Evolutionary conservation across 495 filamentous ascomycete genomes (phyloP), one percentile per base, ranked within the genome.

Genomic region (Patellaria atrata): DNA sequence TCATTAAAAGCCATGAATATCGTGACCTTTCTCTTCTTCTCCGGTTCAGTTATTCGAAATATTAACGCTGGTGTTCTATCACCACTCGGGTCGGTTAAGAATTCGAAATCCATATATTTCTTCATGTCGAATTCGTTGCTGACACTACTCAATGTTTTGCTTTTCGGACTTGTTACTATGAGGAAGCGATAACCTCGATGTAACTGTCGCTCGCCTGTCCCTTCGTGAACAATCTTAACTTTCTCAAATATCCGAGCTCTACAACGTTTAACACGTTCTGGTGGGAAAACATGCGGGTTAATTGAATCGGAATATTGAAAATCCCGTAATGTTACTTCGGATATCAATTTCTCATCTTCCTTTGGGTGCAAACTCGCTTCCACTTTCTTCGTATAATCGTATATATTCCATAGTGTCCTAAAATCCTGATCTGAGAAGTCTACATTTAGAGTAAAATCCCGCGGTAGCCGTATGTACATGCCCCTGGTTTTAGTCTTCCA

Each of bases 121-220:
- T 69, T 65, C 6, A 68, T 59, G 6, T 65, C 62, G 18, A 82
- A 59, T 14, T 66, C 50, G 51, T 84, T 75, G 32, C 69, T 73
- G 25, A 87, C 61, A 29, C 71, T 77, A 48, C 77, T 80, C 10
- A 91, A 57, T 1, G 73, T 75, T 47, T 84, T 83, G 30, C 70
- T 75, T 39, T 70, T 76, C 3, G 82, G 70, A 20, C 71, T 79
- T 0, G 84, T 91, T 11, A 81, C 62, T 3, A 87, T 66, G 5
- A 71, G 64, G 32, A 92, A 54, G 9, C 85, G 71, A 57, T 77
- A 85, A 1, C 85, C 84, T 22, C 68, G 67, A 47, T 89, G 83
- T 37, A 74, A 64, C 30, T 56, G 70, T 24, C 79, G 68, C 15
- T 65, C 67, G 0, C 80, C 79, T 4, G 70, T 74, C 8, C 75